phyloP scores from a whole-genome alignment of 768 basidiomycete genomes.

The Psilocybe tampanensis region DNA sequence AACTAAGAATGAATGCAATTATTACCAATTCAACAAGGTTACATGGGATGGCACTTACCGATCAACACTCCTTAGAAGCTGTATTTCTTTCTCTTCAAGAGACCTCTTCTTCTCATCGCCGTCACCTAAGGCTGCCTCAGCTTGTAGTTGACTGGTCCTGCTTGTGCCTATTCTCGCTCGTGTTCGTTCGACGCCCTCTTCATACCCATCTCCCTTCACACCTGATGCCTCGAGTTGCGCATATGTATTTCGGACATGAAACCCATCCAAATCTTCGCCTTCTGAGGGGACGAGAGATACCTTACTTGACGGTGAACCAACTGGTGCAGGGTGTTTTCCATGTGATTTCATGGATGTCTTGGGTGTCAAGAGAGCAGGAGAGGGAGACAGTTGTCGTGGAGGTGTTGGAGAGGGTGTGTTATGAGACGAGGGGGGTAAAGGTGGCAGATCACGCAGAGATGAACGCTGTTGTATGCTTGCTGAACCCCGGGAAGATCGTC shows the following conservation, averaged over 20 bases:
- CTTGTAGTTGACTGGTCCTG: conserved; percentile 49
- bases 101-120: conserved; percentile 65
- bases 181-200: conserved; percentile 93
- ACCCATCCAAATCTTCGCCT: conserved; percentile 81
- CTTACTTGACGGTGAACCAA: conserved; percentile 30
- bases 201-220: conserved; percentile 94
- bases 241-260: conserved; percentile 85
- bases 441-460: conserved; percentile 33
- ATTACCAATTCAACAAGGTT: conserved; percentile 3
- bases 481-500: conserved; percentile 34
- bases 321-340: conserved; percentile 17
- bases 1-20: conserved; percentile 48
- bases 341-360: conserved; percentile 26
- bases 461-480: conserved; percentile 22
- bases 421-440: conserved; percentile 34
- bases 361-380: conserved; percentile 25
- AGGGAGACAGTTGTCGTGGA: conserved; percentile 26
- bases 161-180: conserved; percentile 50
- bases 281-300: conserved; percentile 69
- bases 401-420: conserved; percentile 32
- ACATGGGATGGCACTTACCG: conserved; percentile 55
- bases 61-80: conserved; percentile 78
- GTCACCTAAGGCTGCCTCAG: conserved; percentile 56
- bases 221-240: conserved; percentile 87
- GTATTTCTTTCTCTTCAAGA: conserved; percentile 71